Base-by-base conservation (phyloP, 805 yeast species). In the Saccharomyces kudriavzevii region DNA sequence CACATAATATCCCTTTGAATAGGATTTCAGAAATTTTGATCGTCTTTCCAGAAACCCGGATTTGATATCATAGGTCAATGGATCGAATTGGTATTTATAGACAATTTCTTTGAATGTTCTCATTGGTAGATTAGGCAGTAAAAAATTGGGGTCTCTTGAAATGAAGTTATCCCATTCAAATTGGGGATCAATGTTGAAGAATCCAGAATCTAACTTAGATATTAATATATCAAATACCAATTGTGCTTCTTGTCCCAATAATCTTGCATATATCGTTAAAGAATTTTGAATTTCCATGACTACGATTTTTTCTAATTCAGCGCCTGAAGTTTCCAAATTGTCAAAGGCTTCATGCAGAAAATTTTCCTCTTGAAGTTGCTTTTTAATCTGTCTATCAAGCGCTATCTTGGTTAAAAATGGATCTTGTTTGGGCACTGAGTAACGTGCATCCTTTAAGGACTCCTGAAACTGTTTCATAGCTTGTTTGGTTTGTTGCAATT, bases 81-180 rank as follows among this genome's bases (percentile, higher is more conserved):
- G 82, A 52, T 89, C 87, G 61, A 78, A 77, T 64, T 82, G 87
- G 64, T 84, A 77, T 29, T 83, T 83, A 65, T 89, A 91, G 9
- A 67, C 65, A 50, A 90, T 78, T 55, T 84, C 87, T 48, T 77
- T 76, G 52, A 77, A 69, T 52, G 78, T 80, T 61, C 96, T 76
- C 71, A 79, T 77, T 56, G 87, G 85, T 48, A 82, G 67, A 49
- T 75, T 71, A 30, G 81, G 81, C 60, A 84, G 83, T 52, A 89
- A 77, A 63, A 89, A 87, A 67, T 84, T 82, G 47, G 79, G 73
- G 70, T 91, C 90, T 56, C 85, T 80, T 9, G 82, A 71, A 51
- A 91, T 79, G 59, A 89, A 94, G 31, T 87, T 79, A 56, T 87
- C 88, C 96, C 97, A 92, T 74, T 94, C 98, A 66, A 82, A 82